Conservation (phyloP, 768 basidiomycete species). For the Termitomyces sp. region DNA sequence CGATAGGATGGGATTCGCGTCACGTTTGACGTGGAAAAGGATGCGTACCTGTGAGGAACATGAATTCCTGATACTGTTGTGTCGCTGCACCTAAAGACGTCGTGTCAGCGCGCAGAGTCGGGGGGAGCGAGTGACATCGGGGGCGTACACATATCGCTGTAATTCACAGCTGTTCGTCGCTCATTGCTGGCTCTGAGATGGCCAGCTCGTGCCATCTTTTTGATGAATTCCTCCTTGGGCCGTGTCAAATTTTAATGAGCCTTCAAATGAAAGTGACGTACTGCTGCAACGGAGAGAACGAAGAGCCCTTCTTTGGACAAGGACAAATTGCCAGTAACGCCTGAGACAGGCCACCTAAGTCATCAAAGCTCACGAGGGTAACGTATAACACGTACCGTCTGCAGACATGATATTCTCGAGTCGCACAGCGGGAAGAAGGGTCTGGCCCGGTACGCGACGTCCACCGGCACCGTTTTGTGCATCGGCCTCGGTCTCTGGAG, state of each 20-base stretch:
- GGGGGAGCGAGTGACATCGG: not conserved
- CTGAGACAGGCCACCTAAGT: constrained; percentile 28
- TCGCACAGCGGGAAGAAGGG: constrained; percentile 61
- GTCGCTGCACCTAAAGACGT: constrained; percentile 50
- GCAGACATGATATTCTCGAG: constrained; percentile 79
- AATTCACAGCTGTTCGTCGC: constrained; percentile 57
- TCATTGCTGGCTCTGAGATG: constrained; percentile 62
- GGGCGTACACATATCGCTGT: constrained; percentile 72
- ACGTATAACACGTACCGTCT: constrained; percentile 50
- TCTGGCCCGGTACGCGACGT: constrained; percentile 61
- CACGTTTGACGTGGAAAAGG: not conserved
- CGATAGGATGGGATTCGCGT: constrained; percentile 8
- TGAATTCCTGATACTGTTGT: constrained; percentile 64
- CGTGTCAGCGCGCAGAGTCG: constrained; percentile 10
- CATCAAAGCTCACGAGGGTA: constrained; percentile 9
- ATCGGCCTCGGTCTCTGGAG: constrained; percentile 34
- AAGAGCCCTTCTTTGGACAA: constrained; percentile 78
- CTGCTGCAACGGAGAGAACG: constrained; percentile 74
- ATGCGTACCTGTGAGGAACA: constrained; percentile 62
- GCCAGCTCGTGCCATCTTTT: constrained; percentile 68
- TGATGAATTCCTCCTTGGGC: constrained; percentile 81
- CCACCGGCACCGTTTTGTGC: constrained; percentile 28
- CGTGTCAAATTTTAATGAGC: constrained; percentile 5
- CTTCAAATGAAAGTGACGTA: constrained; percentile 29
- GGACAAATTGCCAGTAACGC: constrained; percentile 58